Evolutionary conservation across 139 green algal genomes (phyloP).

Genomic region (Closterium sp.): DNA sequence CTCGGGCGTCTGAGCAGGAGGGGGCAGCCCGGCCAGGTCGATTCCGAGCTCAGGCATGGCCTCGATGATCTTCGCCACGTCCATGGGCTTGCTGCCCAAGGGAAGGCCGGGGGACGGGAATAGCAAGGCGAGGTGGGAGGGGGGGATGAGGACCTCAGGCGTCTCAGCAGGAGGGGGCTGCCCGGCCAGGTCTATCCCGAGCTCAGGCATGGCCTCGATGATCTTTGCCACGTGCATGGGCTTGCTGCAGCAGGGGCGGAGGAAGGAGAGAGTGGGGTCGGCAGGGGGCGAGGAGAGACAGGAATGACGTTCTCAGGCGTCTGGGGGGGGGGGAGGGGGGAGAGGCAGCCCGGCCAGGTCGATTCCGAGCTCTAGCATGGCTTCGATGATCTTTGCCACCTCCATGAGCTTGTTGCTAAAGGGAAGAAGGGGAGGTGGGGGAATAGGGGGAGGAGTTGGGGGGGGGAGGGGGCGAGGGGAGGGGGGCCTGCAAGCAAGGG

Average conservation of each 20-base stretch:
- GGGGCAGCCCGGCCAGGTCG: not conserved
- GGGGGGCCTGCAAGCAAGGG: not conserved
- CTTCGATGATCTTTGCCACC: not conserved
- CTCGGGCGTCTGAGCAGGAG: not conserved
- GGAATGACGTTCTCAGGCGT: not conserved
- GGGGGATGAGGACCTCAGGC: too few species aligned
- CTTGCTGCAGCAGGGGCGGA: not conserved
- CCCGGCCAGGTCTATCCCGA: not conserved
- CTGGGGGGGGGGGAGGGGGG: not conserved
- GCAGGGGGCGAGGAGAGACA: too few species aligned
- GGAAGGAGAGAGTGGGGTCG: too few species aligned
- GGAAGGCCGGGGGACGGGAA: too few species aligned
- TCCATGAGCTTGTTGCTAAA: not conserved
- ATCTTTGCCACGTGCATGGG: not conserved
- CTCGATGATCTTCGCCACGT: not conserved
- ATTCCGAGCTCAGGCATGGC: conserved; percentile 7
- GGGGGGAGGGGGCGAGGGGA: not conserved
- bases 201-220: not conserved
- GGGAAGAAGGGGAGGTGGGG: not conserved
- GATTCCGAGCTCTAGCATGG: not conserved
- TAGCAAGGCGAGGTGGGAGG: too few species aligned
- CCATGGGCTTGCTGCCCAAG: conserved; percentile 26
- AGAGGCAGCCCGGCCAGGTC: not conserved
- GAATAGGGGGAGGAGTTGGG: not conserved
- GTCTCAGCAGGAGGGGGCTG: too few species aligned